Evolutionary conservation across 805 yeast genomes (phyloP).

Genomic region (Kodamaea hsintzibuensis): DNA sequence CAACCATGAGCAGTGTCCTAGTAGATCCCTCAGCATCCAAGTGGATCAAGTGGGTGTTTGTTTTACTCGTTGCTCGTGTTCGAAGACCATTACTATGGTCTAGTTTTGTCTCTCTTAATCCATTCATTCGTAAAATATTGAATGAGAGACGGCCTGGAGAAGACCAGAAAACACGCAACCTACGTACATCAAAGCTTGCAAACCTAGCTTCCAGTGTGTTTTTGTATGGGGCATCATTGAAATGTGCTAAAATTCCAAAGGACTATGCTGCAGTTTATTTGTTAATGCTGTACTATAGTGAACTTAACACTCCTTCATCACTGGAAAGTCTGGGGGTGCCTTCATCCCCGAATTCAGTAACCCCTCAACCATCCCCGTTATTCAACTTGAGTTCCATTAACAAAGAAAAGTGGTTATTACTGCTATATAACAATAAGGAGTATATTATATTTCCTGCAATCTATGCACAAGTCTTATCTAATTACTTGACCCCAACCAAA

Average conservation of each 20-base stretch:
- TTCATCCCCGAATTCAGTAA: not conserved
- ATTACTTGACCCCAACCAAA: slow-evolving; percentile 41
- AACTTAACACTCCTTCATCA: slow-evolving; percentile 35
- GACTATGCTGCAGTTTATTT: slow-evolving; percentile 39
- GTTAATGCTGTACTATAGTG: slow-evolving; percentile 31
- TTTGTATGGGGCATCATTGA: slow-evolving; percentile 27
- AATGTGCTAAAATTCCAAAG: slow-evolving; percentile 31
- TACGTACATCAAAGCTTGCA: slow-evolving; percentile 21
- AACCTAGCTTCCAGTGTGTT: slow-evolving; percentile 25
- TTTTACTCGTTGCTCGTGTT: slow-evolving; percentile 25
- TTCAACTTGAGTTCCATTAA: slow-evolving; percentile 25
- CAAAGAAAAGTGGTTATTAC: slow-evolving; percentile 18
- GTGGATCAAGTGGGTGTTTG: slow-evolving; percentile 30
- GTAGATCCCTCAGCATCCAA: slow-evolving; percentile 18
- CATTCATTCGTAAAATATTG: slow-evolving; percentile 17
- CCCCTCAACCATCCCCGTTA: slow-evolving; percentile 27
- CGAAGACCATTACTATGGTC: slow-evolving; percentile 29
- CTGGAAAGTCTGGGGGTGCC: slow-evolving; percentile 14
- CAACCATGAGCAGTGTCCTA: slow-evolving; percentile 2
- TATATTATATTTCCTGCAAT: slow-evolving; percentile 34
- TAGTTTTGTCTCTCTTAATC: slow-evolving; percentile 34
- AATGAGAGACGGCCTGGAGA: slow-evolving; percentile 1
- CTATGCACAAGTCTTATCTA: slow-evolving; percentile 41
- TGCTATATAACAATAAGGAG: slow-evolving; percentile 32
- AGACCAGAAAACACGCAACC: slow-evolving; percentile 12